phyloP scores from a whole-genome alignment of 169 alveolate species.

The Prorocentrum cordatum region DNA sequence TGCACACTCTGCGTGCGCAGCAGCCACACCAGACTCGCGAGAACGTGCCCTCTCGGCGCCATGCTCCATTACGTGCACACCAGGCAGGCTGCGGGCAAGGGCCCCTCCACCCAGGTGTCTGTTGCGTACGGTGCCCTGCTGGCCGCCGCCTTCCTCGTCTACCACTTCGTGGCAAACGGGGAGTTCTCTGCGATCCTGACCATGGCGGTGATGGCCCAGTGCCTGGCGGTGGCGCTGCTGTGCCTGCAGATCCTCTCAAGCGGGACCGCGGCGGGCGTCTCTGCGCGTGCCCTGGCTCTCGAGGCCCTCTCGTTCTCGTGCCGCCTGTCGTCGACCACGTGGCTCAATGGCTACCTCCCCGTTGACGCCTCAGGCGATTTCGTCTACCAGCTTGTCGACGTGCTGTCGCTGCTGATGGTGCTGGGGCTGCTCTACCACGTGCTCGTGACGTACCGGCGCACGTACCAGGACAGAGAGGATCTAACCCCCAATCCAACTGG shows the following conservation, averaged over 20 bases:
- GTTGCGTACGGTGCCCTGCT: no score
- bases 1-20: no score
- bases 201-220: slow-evolving; percentile 39
- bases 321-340: slow-evolving; percentile 54
- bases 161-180: slow-evolving; percentile 51
- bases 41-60: no score
- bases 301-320: slow-evolving; percentile 27
- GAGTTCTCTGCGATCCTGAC: slow-evolving; percentile 53
- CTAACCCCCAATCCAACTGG: no score
- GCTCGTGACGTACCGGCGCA: background rate
- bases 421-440: background rate
- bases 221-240: slow-evolving; percentile 21
- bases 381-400: slow-evolving; percentile 19
- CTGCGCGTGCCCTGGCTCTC: background rate
- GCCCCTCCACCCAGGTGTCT: no score
- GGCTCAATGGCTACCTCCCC: slow-evolving; percentile 58
- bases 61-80: no score
- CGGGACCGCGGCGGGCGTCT: slow-evolving; percentile 47
- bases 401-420: background rate
- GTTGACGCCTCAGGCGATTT: slow-evolving; percentile 65
- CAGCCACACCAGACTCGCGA: no score
- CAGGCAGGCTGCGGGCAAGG: no score
- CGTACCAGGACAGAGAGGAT: background rate
- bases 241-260: background rate
- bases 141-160: no score